phyloP scores from a whole-genome alignment of 2,329 filamentous ascomycete species.

The Monosporascus sp. region DNA sequence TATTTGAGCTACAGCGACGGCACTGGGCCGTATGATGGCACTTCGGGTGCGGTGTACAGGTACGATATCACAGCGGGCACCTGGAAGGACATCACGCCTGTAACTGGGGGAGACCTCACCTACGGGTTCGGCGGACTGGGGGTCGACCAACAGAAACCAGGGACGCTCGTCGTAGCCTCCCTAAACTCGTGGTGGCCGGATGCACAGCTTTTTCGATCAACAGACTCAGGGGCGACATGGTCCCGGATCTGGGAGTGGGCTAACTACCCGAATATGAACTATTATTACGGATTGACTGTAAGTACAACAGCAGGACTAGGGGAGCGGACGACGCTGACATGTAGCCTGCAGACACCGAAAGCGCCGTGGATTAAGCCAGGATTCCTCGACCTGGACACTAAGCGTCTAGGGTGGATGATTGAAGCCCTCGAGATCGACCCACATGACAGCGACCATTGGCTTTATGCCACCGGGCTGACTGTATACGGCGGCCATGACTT shows the following conservation, averaged over 20 bases:
- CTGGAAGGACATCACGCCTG: slow-evolving; percentile 55
- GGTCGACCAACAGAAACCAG: slow-evolving; percentile 48
- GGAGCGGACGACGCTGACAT: slow-evolving; percentile 1
- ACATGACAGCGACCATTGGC: slow-evolving; percentile 53
- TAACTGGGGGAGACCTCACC: slow-evolving; percentile 38
- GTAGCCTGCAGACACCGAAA: slow-evolving; percentile 28
- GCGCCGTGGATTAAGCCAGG: slow-evolving; percentile 50
- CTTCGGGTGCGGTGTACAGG: slow-evolving; percentile 45
- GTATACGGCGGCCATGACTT: slow-evolving; percentile 49
- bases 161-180: slow-evolving; percentile 50
- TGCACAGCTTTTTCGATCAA: slow-evolving; percentile 50
- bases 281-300: slow-evolving; percentile 41
- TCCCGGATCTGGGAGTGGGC: slow-evolving; percentile 48
- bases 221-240: slow-evolving; percentile 50
- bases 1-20: slow-evolving; percentile 53
- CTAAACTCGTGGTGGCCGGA: slow-evolving; percentile 58
- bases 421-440: slow-evolving; percentile 54
- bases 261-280: slow-evolving; percentile 37
- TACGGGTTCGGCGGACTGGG: slow-evolving; percentile 53
- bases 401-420: slow-evolving; percentile 57
- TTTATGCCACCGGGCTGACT: slow-evolving; percentile 56
- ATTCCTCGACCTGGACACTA: slow-evolving; percentile 41
- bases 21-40: slow-evolving; percentile 53
- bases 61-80: slow-evolving; percentile 43
- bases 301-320: slow-evolving; percentile 4